Percentiles rank a stretch among this genome's conserved stretches.
phyloP scores from a whole-genome alignment of 2,329 filamentous ascomycete species.

The Diplocarpon rosae region DNA sequence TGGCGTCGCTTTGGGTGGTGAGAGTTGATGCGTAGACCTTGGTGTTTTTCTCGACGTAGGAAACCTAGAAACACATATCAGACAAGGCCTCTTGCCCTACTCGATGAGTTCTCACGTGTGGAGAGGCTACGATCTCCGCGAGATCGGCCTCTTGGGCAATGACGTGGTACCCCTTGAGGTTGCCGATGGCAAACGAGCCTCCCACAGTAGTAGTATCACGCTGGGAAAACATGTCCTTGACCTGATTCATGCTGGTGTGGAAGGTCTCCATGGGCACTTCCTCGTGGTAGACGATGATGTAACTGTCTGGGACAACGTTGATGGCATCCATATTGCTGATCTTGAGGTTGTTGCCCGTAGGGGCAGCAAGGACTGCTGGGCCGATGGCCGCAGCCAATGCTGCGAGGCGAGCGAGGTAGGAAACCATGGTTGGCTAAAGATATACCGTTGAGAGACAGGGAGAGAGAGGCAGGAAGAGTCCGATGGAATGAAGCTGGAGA shows the following conservation, averaged over 20 bases:
- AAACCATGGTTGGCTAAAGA: constrained; percentile 16
- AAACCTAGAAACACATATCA: constrained; percentile 15
- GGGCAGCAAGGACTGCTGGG: constrained; percentile 21
- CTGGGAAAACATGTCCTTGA: constrained; percentile 41
- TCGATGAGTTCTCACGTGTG: constrained; percentile 16
- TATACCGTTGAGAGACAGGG: neutral
- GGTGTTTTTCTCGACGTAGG: constrained; percentile 24
- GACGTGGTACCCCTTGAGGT: constrained; percentile 23
- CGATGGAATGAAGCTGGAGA: constrained; percentile 1
- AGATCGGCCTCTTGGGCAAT: constrained; percentile 24
- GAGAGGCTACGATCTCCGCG: constrained; percentile 20
- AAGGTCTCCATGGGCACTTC: constrained; percentile 39
- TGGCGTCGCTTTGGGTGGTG: constrained; percentile 19
- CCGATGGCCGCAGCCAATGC: constrained; percentile 22
- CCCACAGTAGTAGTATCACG: constrained; percentile 37
- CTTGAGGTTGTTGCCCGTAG: constrained; percentile 19
- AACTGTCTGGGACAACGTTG: constrained; percentile 32
- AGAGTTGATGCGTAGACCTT: constrained; percentile 26
- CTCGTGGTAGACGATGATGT: constrained; percentile 55
- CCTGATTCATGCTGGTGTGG: constrained; percentile 36
- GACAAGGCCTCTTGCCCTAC: neutral
- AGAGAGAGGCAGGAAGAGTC: neutral
- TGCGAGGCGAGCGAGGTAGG: constrained; percentile 20
- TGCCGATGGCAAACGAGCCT: constrained; percentile 19
- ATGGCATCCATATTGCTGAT: constrained; percentile 36